phyloP scores from a whole-genome alignment of 2,329 filamentous ascomycete genomes.

The Talaromyces piceae region DNA sequence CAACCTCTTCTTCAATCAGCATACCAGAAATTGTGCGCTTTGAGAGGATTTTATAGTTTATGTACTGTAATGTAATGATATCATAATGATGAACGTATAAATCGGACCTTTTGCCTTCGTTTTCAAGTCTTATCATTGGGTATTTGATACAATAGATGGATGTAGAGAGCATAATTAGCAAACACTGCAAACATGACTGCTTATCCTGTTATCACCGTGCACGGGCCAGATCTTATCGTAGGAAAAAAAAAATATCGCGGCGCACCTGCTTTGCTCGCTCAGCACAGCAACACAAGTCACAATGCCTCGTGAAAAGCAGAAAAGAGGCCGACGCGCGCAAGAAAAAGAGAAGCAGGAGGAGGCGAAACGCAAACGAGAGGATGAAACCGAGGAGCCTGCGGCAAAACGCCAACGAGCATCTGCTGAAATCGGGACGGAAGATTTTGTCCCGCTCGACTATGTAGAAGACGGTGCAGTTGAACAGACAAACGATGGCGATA shows the following conservation, averaged over 20 bases:
- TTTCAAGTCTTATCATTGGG: background rate
- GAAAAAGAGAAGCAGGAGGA: constrained; percentile 34
- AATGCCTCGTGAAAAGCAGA: constrained; percentile 43
- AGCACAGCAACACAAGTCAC: background rate
- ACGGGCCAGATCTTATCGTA: constrained; percentile 33
- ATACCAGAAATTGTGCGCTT: background rate
- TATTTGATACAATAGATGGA: too few species aligned
- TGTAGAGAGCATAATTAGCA: constrained; percentile 1
- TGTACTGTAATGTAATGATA: background rate
- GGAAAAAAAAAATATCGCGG: constrained; percentile 14
- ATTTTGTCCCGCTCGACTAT: constrained; percentile 33
- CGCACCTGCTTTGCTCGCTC: constrained; percentile 3
- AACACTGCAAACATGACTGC: constrained; percentile 25
- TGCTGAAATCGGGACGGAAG: constrained; percentile 17
- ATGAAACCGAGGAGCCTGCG: constrained; percentile 23
- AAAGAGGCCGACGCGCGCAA: constrained; percentile 39
- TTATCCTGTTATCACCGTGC: constrained; percentile 17
- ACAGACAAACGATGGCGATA: constrained; percentile 42
- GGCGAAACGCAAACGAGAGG: constrained; percentile 31
- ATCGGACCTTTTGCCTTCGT: background rate
- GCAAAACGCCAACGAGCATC: constrained; percentile 34
- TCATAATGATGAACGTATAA: background rate
- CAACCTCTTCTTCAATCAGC: background rate
- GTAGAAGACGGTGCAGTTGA: constrained; percentile 14
- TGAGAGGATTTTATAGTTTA: background rate